Evolutionary conservation across 2,329 filamentous ascomycete species (phyloP).

Genomic region (Sarocladium kiliense): DNA sequence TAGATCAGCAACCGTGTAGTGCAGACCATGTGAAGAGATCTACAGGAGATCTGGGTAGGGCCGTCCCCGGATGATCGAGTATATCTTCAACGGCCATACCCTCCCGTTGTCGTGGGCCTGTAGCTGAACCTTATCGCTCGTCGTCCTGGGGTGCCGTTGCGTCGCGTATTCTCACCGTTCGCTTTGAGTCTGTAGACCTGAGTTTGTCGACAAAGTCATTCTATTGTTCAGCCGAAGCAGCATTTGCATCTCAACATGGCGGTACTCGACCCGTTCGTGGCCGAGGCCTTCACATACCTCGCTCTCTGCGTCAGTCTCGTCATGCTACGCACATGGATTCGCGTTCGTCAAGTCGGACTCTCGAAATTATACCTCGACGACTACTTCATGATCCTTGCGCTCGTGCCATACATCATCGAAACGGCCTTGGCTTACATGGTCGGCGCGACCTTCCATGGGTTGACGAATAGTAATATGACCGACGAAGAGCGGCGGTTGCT

Average conservation of each 20-base stretch:
- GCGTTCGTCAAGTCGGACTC: not conserved
- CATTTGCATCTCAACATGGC: not conserved
- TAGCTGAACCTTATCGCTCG: too few species aligned
- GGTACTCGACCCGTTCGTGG: not conserved
- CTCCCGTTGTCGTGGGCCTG: too few species aligned
- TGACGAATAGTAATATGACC: slow-evolving; percentile 51
- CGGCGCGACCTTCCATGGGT: slow-evolving; percentile 36
- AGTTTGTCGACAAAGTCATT: not conserved
- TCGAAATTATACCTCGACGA: slow-evolving; percentile 8
- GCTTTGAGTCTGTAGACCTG: not conserved
- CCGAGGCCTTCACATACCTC: slow-evolving; percentile 9
- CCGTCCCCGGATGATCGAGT: too few species aligned
- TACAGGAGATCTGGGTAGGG: too few species aligned
- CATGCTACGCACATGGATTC: not conserved
- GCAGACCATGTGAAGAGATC: too few species aligned
- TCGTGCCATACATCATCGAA: slow-evolving; percentile 43
- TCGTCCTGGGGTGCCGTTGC: too few species aligned
- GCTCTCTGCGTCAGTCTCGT: slow-evolving; percentile 2
- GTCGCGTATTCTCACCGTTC: too few species aligned
- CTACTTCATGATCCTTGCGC: slow-evolving; percentile 8
- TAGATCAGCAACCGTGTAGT: too few species aligned
- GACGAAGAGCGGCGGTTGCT: slow-evolving; percentile 38
- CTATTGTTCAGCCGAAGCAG: too few species aligned
- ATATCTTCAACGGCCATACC: too few species aligned
- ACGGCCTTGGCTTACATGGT: slow-evolving; percentile 42